Conservation (phyloP, 192 early-diverging fungal genomes). For the Backusella tuberculispora region DNA sequence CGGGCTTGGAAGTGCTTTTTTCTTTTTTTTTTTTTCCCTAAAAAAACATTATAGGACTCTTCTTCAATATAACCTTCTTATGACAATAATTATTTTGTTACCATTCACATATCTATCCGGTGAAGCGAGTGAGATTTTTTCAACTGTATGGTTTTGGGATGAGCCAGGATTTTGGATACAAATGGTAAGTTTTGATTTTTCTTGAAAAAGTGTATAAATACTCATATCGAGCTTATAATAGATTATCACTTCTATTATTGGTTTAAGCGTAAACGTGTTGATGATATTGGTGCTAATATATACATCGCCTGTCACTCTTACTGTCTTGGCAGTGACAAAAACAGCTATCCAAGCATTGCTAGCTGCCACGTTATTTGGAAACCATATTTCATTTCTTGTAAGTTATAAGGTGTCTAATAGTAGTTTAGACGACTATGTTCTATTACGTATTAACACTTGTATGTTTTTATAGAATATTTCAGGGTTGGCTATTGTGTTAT, state of each 20-base stretch:
- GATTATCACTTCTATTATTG: constrained; percentile 54
- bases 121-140: constrained; percentile 49
- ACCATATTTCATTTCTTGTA: constrained; percentile 60
- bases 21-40: background rate
- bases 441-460: background rate
- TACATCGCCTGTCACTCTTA: constrained; percentile 60
- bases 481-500: constrained; percentile 50
- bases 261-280: constrained; percentile 59
- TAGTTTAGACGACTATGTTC: background rate
- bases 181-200: constrained; percentile 41
- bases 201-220: background rate
- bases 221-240: background rate
- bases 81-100: constrained; percentile 52
- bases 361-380: constrained; percentile 55
- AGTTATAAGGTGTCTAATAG: background rate
- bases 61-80: constrained; percentile 61
- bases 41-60: constrained; percentile 42
- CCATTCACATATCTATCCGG: constrained; percentile 58
- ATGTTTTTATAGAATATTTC: constrained; percentile 41
- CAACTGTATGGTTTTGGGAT: constrained; percentile 49
- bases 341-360: constrained; percentile 52
- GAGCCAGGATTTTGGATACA: constrained; percentile 56
- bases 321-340: constrained; percentile 62
- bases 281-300: constrained; percentile 65
- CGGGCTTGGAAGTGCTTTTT: background rate